Conservation (phyloP, 306 rosid genomes). For the Pterocarpus macrocarpus region DNA sequence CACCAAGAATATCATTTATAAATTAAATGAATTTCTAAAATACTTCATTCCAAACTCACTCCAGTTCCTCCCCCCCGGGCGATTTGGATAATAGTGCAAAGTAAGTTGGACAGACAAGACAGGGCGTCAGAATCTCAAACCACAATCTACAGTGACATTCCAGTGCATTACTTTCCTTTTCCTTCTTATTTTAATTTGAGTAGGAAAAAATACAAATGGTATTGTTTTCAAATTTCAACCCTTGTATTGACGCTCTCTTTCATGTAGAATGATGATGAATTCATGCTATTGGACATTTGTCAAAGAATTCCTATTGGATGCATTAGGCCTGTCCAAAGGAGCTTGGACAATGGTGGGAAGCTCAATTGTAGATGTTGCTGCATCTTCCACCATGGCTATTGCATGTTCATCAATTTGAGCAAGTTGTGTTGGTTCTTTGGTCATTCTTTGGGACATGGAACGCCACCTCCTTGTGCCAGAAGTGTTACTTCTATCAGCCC, state of each 20-base stretch:
- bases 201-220: background rate
- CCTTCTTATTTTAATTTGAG: background rate
- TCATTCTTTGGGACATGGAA: conserved; percentile 35
- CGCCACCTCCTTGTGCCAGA: background rate
- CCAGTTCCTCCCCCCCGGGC: background rate
- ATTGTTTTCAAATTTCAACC: background rate
- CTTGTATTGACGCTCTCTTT: conserved; percentile 27
- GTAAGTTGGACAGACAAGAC: background rate
- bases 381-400: conserved; percentile 43
- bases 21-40: background rate
- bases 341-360: conserved; percentile 33
- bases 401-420: conserved; percentile 55
- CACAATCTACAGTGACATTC: background rate
- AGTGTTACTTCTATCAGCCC: conserved; percentile 7
- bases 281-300: conserved; percentile 28
- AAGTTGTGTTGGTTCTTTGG: conserved; percentile 46
- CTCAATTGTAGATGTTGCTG: conserved; percentile 46
- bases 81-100: background rate
- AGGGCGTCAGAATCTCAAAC: background rate
- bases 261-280: conserved; percentile 8
- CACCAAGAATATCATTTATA: too few relatives aligned
- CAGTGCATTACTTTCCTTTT: background rate
- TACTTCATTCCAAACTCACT: conserved; percentile 2
- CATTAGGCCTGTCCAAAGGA: conserved; percentile 36
- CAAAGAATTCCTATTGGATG: conserved; percentile 26